Base-by-base conservation (phyloP, 1,284 basidiomycete genomes). In the Apiotrichum laibachii region DNA sequence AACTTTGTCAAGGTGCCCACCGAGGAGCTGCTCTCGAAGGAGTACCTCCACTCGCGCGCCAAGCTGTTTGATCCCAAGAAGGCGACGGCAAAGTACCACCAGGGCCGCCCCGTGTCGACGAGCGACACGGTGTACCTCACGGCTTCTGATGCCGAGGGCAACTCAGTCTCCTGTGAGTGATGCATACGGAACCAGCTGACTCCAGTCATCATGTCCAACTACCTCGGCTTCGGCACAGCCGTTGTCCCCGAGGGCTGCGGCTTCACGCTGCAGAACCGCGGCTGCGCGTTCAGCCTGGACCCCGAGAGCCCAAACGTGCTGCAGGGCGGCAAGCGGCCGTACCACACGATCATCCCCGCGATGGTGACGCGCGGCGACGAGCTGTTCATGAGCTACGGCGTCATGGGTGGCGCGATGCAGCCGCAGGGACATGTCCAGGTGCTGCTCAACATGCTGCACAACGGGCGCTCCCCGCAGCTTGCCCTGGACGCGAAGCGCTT, bases 341-440 rank as follows among this genome's bases (percentile, higher is more conserved):
- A 92, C 74, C 92, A 95, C 72, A 94, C 92, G 9, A 95, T 94
- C 70, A 93, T 96, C 62, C 93, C 93, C 15, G 91, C 90, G 1
- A 85, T 97, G 81, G 94, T 86, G 0, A 89, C 89, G 2, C 83
- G 85, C 59, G 86, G 85, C 7, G 84, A 88, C 59, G 92, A 96
- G 48, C 81, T 97, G 1, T 91, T 93, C 80, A 79, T 97, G 69
- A 86, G 85, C 58, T 95, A 88, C 67, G 92, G 93, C 51, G 92
- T 95, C 18, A 95, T 95, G 92, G 92, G 90, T 34, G 76, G 90
- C 3, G 94, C 88, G 79, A 97, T 95, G 91, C 94, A 96, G 78
- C 86, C 84, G 37, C 68, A 76, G 59, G 92, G 93, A 0, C 92
- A 96, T 66, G 83, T 96, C 0, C 94, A 97, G 79, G 91, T 97